Evolutionary conservation across 73 alveolate species (phyloP), one percentile per base, ranked within the genome.

Genomic region (Paramecium octaurelia): DNA sequence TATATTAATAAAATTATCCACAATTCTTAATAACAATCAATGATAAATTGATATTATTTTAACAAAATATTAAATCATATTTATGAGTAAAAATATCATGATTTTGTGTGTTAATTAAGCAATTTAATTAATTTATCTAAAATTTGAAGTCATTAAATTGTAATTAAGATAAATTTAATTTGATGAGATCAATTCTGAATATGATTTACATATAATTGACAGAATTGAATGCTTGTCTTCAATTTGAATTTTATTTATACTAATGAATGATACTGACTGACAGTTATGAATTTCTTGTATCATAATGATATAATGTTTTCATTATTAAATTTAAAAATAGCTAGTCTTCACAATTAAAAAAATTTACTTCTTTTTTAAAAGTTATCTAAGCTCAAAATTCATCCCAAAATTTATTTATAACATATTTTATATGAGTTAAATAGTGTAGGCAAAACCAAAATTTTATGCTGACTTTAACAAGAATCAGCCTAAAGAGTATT

Each of bases 401-500:
- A 48, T 48, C 23, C n/a, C 60, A 48, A 48, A 48, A 48, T 48
- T 48, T 48, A 40, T 48, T 48, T 48, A 48, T 48, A 48, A 48
- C 60, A 48, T 48, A 48, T 48, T 64, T 64, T 64, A 10, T 27
- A 64, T 80, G 91, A 80, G 20, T 80, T 48, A 80, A 80, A 80
- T 43, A 43, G 12, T 80, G 54, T 44, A 80, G 24, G 68, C 46
- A 14, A 84, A 40, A 8, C 97, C 97, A 86, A 94, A 92, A 89
- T 89, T 58, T 59, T 92, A 94, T 70, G 95, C 94, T 6, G 76
- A 94, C 38, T 86, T 88, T 14, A 85, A 93, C 35, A 89, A 93
- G 48, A 54, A 44, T 29, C 64, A 86, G 69, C 97, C 98, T 4
- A 96, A 93, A 24, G 98, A 96, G 58, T 96, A 96, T 85, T 96